Evolutionary conservation across 129 eudicot genomes (phyloP).

Genomic region (Chrysanthemum lavandulifolium): DNA sequence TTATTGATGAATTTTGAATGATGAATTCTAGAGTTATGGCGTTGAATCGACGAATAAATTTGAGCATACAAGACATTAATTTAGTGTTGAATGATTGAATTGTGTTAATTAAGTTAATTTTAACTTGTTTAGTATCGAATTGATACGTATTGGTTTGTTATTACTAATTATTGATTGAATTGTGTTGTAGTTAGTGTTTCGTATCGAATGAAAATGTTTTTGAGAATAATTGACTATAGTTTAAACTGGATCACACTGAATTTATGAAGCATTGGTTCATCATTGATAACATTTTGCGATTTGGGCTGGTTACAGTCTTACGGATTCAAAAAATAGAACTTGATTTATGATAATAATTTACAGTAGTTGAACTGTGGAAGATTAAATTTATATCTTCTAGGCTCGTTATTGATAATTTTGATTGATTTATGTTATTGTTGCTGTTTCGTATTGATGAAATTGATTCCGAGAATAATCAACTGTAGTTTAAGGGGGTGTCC

Average conservation of each 20-base stretch:
- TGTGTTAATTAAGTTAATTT: background rate
- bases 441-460: conserved; percentile 1
- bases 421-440: background rate
- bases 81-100: background rate
- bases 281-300: no score
- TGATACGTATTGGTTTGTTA: background rate
- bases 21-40: conserved; percentile 24
- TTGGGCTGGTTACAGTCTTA: no score
- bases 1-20: background rate
- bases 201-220: background rate
- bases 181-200: conserved; percentile 16
- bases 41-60: conserved; percentile 13
- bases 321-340: no score
- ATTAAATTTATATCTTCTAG: background rate
- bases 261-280: no score
- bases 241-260: no score
- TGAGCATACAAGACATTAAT: background rate
- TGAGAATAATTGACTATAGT: no score
- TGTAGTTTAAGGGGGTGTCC: no score
- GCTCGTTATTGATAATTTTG: background rate
- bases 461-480: background rate
- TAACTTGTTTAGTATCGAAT: background rate
- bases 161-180: background rate
- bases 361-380: background rate
- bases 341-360: background rate